Evolutionary conservation across 2,329 filamentous ascomycete species (phyloP), one percentile per base, ranked within the genome.

Genomic region (Botrytis squamosa): DNA sequence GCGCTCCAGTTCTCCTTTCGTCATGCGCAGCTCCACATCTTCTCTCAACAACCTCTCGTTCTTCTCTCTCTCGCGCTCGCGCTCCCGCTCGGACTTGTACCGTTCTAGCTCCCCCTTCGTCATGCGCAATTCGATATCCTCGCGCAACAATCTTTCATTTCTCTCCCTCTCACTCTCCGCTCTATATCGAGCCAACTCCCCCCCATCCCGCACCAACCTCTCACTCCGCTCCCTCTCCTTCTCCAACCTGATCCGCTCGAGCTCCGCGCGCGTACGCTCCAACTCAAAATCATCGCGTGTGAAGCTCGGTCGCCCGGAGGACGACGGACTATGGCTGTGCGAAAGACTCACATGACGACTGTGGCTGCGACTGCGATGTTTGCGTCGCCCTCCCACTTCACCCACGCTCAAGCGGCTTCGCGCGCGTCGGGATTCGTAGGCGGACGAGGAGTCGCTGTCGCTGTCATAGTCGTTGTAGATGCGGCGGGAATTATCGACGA

Each of bases 401-500:
- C 40, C 71, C 1, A 62, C 71, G 40, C 49, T 60, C 16, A 72
- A 25, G 20, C 70, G 40, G 83, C 83, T 68, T 81, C 77, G 65
- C 10, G 59, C 44, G 2, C 59, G 44, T 8, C 46, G 42, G 10
- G 7, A 36, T 14, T 72, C 63, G 49, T 72, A 68, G 2, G 49
- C 9, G 10, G 55, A 66, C 0, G 70, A 72, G 38, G 59, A 64
- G 38, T 72, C 71, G 52, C 71, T 72, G 7, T 72, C 70, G 40
- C 62, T 72, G 7, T 68, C 65, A 12, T 68, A 68, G 20, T 72
- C 63, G 29, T 72, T 60, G 29, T 72, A 55, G 1, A 69, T 38
- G n/a, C 42, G 64, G 36, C 77, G 75, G 62, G 88, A 86, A 1
- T 85, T 83, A 78, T 89, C 88, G 79, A 90, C 89, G 70, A 90